Percentiles rank a stretch among this genome's conserved stretches.
Conservation (phyloP, 441 rosid species). For the Aleurites moluccanus region DNA sequence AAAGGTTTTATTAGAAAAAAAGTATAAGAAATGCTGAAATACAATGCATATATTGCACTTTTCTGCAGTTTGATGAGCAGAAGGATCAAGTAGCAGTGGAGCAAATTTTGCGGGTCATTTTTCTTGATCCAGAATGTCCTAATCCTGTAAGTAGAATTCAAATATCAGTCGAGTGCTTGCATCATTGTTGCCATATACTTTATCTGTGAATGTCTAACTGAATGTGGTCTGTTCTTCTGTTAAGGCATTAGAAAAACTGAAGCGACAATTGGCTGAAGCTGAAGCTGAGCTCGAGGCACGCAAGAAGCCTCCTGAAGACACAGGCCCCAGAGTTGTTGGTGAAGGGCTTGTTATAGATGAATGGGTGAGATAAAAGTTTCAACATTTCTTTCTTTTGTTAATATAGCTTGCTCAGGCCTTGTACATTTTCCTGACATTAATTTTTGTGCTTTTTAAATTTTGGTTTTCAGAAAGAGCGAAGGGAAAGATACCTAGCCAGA, state of each 20-base stretch:
- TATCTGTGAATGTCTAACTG: neutral
- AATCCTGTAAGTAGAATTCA: conserved; percentile 43
- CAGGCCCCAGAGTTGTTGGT: conserved; percentile 41
- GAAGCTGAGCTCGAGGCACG: conserved; percentile 57
- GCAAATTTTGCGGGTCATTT: conserved; percentile 63
- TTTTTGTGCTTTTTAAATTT: neutral
- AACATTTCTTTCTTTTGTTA: neutral
- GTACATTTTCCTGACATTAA: neutral
- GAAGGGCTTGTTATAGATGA: conserved; percentile 78
- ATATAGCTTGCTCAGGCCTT: neutral
- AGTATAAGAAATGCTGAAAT: neutral
- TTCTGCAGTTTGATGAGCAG: conserved; percentile 64
- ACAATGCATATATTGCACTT: neutral
- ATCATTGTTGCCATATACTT: neutral
- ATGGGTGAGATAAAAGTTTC: conserved; percentile 48
- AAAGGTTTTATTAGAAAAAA: neutral
- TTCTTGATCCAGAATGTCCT: conserved; percentile 57
- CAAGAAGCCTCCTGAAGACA: conserved; percentile 56
- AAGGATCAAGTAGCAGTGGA: conserved; percentile 66
- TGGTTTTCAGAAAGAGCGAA: conserved; percentile 48
- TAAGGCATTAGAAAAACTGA: conserved; percentile 65
- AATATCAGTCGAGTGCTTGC: neutral
- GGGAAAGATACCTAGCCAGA: conserved; percentile 58
- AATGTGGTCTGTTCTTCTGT: neutral
- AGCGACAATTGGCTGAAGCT: conserved; percentile 55